Percentiles rank a stretch among this genome's conserved stretches.
Conservation (phyloP, 805 yeast species). For the Starmerella kuoi region DNA sequence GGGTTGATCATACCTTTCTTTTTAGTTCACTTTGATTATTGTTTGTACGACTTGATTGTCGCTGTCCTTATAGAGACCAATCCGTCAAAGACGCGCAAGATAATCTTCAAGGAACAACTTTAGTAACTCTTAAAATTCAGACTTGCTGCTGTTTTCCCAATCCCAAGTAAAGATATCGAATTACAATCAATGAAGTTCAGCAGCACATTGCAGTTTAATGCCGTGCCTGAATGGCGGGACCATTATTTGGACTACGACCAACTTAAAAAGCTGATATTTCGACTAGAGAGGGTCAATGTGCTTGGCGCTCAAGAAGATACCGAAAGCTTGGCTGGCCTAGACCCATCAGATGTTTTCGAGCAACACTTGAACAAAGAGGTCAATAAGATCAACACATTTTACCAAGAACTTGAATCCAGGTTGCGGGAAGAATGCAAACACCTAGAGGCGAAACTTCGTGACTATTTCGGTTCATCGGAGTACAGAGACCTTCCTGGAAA, state of each 20-base stretch:
- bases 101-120: too few species aligned
- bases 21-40: too few species aligned
- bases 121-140: too few species aligned
- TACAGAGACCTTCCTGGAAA: constrained; percentile 3
- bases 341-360: constrained; percentile 48
- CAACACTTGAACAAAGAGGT: constrained; percentile 70
- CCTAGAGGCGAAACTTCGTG: neutral
- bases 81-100: too few species aligned
- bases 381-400: constrained; percentile 64
- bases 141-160: too few species aligned
- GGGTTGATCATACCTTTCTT: too few species aligned
- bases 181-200: constrained; percentile 67
- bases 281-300: constrained; percentile 55
- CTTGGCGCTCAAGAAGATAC: constrained; percentile 23
- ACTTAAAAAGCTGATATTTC: constrained; percentile 71
- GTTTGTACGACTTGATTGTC: too few species aligned
- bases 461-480: constrained; percentile 1
- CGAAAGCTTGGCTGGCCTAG: constrained; percentile 30
- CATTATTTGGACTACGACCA: constrained; percentile 83
- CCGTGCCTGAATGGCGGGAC: constrained; percentile 97
- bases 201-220: constrained; percentile 88
- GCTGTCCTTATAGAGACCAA: too few species aligned
- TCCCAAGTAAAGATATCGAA: constrained; percentile 8
- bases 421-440: neutral
- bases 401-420: constrained; percentile 43